Base-by-base conservation (phyloP, 2,329 filamentous ascomycete species). In the Hypoxylon sp. region DNA sequence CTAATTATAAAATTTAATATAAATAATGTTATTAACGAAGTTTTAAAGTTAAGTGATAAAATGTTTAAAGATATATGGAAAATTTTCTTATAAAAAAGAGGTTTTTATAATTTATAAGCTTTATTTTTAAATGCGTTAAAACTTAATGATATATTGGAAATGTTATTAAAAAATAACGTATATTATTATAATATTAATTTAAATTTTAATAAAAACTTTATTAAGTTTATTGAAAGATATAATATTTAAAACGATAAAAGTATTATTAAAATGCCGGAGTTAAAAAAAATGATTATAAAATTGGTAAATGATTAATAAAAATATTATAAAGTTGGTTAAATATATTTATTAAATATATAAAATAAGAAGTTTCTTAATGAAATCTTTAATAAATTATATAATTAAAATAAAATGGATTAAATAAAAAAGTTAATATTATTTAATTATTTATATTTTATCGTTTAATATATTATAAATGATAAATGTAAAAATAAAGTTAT, bases 381-480 rank as follows among this genome's bases (percentile, higher is more conserved):
- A 46, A 46, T n/a, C 2, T 46, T 46, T 25, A 25, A 46, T 10
- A 25, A 8, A 8, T 7, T 46, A 46, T 13, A 46, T 46, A 46
- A 46, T 22, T 8, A 7, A 20, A 46, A 25, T 22, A 46, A 22
- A 22, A 46, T 46, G 25, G 25, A 46, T 22, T 46, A 46, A 46
- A 20, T 22, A 22, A 46, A 46, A 46, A 2, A 46, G 17, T 13
- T 46, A 22, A 46, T 25, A 22, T n/a, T 22, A 22, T 46, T 46
- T 46, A 46, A 25, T 5, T 46, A 10, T 10, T 46, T 46, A 46
- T 46, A 46, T 46, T 46, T 46, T 46, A 46, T 46, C 6, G 25
- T 46, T 3, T 46, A 46, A 46, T 1, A 25, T 22, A 46, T 25
- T 6, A 8, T 44, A 4, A 44, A 44, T 44, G 8, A 11, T 17